Conservation (phyloP, 225 moss, liverwort and hornwort genomes). For the Rhytidiadelphus loreus region DNA sequence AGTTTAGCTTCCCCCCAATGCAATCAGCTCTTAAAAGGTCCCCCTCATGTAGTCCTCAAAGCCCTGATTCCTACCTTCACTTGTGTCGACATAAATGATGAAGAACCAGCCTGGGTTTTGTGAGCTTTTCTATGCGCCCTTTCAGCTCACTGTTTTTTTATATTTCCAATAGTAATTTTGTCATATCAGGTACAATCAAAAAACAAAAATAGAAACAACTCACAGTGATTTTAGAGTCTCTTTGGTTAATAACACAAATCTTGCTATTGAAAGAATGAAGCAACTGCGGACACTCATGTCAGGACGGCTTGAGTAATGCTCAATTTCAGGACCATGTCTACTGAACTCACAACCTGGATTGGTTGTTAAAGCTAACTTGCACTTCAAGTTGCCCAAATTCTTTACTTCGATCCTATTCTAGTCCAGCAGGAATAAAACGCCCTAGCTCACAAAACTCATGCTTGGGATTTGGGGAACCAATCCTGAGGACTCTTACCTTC, state of each 20-base stretch:
- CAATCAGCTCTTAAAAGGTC: too few relatives aligned
- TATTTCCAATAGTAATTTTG: neutral
- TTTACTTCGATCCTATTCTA: neutral
- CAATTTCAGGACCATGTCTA: neutral
- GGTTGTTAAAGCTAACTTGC: too few relatives aligned
- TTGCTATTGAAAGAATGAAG: too few relatives aligned
- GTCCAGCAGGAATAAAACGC: fast-evolving
- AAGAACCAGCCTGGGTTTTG: neutral
- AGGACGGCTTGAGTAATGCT: neutral
- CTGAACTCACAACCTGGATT: neutral
- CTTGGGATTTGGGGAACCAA: neutral
- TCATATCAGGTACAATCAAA: neutral
- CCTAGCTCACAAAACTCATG: neutral
- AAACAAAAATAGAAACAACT: neutral
- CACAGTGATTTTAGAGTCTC: neutral
- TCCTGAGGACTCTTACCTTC: too few relatives aligned
- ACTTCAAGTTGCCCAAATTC: neutral
- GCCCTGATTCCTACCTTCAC: too few relatives aligned
- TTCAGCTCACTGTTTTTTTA: neutral
- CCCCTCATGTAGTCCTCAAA: too few relatives aligned
- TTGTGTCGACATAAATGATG: neutral
- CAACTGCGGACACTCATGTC: neutral
- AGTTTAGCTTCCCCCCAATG: too few relatives aligned
- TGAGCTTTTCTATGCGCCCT: neutral
- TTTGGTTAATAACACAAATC: neutral